Evolutionary conservation across 345 rosid species (phyloP), one percentile per base, ranked within the genome.

Genomic region (Hypericum perforatum): DNA sequence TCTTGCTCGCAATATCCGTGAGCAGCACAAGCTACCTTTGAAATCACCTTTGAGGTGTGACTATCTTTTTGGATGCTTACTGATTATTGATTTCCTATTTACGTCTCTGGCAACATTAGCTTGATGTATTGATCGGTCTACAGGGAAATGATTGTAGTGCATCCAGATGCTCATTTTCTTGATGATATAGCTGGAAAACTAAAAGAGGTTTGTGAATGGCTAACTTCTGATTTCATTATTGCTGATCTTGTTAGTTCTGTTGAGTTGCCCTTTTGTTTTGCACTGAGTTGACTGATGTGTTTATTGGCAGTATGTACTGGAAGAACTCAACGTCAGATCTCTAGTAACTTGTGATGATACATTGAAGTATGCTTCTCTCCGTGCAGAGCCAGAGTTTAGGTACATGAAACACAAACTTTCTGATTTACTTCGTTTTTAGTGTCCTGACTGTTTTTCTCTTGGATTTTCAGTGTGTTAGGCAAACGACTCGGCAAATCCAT

Each of bases 371-470:
- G 87, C 97, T 45, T 75, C 82, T 59, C 66, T 89, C 43, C 89
- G 89, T 13, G 97, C 96, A 10, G 99, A 89, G 70, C 99, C 99
- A 14, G 99, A 94, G 66, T 94, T 89, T 60, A 89, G 97, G 99
- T 86, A 64, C 32, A 22, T 22, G 32, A 22, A 22, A 22, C 32
- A 1, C 32, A 22, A 22, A 22, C 32, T 22, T 22, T 22, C 32
- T 22, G 32, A 22, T 22, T 22, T 22, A 56, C 71, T 16, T 47
- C 63, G 46, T 44, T 69, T 29, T 55, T 59, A 38, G 59, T 41
- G 56, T 43, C 16, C 48, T 36, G 32, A 22, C 40, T 59, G 50
- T 37, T 54, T 41, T 59, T 12, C 22, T 51, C 56, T 57, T 59
- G 49, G 41, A 48, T 32, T 22, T 22, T 22, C 32, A 94, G 99